Evolutionary conservation across 2,329 filamentous ascomycete genomes (phyloP), one percentile per base, ranked within the genome.

Genomic region (Alternaria conjuncta): DNA sequence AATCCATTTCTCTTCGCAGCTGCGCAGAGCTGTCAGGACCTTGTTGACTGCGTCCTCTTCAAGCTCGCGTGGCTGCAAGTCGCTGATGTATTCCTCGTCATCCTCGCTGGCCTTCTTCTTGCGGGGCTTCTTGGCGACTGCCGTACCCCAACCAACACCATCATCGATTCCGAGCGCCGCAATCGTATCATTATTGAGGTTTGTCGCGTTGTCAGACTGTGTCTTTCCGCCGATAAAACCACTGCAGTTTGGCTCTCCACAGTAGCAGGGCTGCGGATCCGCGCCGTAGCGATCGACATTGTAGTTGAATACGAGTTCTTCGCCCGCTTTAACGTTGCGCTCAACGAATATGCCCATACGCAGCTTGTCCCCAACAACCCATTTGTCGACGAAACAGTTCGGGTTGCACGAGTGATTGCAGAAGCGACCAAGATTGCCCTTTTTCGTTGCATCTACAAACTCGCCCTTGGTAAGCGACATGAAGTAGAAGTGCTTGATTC

Each of bases 1-100:
- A 80, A 99, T 97, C 96, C 96, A 99, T 81, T 97, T 97, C 85
- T 99, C 96, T 81, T 97, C 97, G 86, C 93, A 97, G 80, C 97
- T 95, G 89, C 97, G 94, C 63, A 99, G 88, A 57, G 94, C 91
- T 23, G 95, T 94, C 93, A 97, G 97, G 80, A 97, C 93, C 82
- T 96, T 97, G 74, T 91, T 93, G 65, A 96, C 93, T 66, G 92
- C 93, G 63, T 91, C 88, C 74, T 96, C 92, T 69, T 93, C 90
- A 63, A 97, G 86, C 51, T 87, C 89, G 75, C 90, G 92, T 55
- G 92, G 90, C 78, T 95, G 88, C 64, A 96, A 86, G 79, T 93
- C 94, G 80, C 94, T 96, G 79, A 97, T 91, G 76, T 98, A 98
- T 75, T 97, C 95, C 77, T 97, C 94, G 72, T 97, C 95, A 67